These are phyloP conservation scores for Globisporangium splendens DNA, from an alignment of 352 stramenopile species.

Conservation along the genomic window DNA sequence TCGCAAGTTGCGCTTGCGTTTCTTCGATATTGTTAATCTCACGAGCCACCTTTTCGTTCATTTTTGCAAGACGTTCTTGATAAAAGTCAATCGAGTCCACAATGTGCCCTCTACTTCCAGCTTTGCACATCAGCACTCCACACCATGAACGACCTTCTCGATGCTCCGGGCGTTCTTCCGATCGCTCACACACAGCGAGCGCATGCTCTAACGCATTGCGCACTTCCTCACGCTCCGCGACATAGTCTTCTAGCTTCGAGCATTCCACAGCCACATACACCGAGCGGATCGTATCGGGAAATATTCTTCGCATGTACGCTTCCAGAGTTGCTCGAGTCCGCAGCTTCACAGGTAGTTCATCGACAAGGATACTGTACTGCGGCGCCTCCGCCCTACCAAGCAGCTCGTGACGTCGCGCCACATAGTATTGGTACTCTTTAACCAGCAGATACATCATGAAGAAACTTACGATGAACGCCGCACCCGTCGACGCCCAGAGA, in stretches of 20 bases:
- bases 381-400: constrained; percentile 46
- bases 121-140: constrained; percentile 34
- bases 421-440: constrained; percentile 64
- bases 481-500: constrained; percentile 60
- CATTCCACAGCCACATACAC: constrained; percentile 78
- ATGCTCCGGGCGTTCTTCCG: constrained; percentile 34
- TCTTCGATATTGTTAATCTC: constrained; percentile 67
- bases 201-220: constrained; percentile 51
- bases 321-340: constrained; percentile 58
- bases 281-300: constrained; percentile 50
- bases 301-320: constrained; percentile 70
- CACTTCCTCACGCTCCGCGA: constrained; percentile 43
- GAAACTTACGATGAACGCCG: constrained; percentile 47
- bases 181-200: constrained; percentile 42
- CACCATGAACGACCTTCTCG: constrained; percentile 43
- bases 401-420: constrained; percentile 53
- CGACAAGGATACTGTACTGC: constrained; percentile 76
- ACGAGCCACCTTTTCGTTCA: constrained; percentile 56
- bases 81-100: constrained; percentile 69
- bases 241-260: constrained; percentile 42
- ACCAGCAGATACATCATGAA: constrained; percentile 59
- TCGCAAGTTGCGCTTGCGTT: constrained; percentile 44
- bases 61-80: constrained; percentile 40
- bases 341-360: constrained; percentile 58
- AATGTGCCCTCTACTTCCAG: constrained; percentile 25